Percentiles rank a stretch among this genome's conserved stretches.
Conservation (phyloP, 805 yeast species). For the Pichia cabralensis region DNA sequence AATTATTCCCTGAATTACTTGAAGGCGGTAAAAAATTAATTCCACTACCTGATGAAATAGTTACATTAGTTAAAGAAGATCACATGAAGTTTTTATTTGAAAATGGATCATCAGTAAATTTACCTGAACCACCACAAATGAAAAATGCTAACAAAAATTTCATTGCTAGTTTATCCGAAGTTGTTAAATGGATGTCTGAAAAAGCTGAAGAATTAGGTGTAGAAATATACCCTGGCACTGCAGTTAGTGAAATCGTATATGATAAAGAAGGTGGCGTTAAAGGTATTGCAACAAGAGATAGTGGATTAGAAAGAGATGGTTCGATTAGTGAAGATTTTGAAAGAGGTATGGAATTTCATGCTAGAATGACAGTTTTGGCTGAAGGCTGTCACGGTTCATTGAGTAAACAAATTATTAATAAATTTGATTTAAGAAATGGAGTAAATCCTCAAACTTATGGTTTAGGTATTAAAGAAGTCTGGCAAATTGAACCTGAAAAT, state of each 20-base stretch:
- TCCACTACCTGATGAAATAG: slow-evolving; percentile 70
- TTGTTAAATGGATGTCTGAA: slow-evolving; percentile 74
- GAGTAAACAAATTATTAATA: slow-evolving; percentile 63
- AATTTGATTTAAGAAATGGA: slow-evolving; percentile 56
- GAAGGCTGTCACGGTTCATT: slow-evolving; percentile 99
- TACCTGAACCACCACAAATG: slow-evolving; percentile 95
- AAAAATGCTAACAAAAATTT: slow-evolving; percentile 70
- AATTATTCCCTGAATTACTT: slow-evolving; percentile 67
- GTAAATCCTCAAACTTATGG: slow-evolving; percentile 85
- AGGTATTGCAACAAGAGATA: slow-evolving; percentile 92
- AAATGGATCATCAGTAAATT: slow-evolving; percentile 42
- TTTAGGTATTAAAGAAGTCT: slow-evolving; percentile 89
- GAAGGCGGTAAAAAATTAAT: slow-evolving; percentile 41
- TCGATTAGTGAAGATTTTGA: slow-evolving; percentile 70
- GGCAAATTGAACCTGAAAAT: slow-evolving; percentile 85
- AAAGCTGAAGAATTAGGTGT: slow-evolving; percentile 91
- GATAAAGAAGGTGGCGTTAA: slow-evolving; percentile 50
- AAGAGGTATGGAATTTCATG: slow-evolving; percentile 94
- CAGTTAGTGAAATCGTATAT: slow-evolving; percentile 72
- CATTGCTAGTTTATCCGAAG: slow-evolving; percentile 73
- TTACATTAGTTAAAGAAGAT: slow-evolving; percentile 68
- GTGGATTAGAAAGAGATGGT: slow-evolving; percentile 74
- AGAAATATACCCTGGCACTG: slow-evolving; percentile 83
- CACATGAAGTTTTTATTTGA: slow-evolving; percentile 61
- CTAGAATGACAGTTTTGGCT: slow-evolving; percentile 80